Conservation (phyloP, 495 filamentous ascomycete genomes). For the Talaromyces ruber region DNA sequence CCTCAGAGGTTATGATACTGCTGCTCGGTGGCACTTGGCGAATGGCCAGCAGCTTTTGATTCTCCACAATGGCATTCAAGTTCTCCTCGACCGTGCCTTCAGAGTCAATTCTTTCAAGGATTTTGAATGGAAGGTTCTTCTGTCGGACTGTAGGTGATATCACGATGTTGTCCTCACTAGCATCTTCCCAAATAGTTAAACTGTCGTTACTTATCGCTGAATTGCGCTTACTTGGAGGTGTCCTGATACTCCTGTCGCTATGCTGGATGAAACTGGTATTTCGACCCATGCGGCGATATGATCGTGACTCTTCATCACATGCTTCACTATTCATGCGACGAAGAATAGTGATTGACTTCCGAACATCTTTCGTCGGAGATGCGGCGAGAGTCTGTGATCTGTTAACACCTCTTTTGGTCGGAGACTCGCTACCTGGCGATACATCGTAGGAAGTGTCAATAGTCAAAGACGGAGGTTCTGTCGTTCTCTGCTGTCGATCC, state of each 20-base stretch:
- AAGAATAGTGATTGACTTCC: constrained; percentile 9
- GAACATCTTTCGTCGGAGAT: constrained; percentile 4
- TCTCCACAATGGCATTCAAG: neutral
- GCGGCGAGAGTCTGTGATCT: neutral
- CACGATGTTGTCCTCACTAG: constrained; percentile 1
- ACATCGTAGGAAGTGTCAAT: neutral
- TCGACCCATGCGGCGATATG: constrained; percentile 6
- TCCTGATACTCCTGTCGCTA: neutral
- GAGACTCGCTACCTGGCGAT: neutral
- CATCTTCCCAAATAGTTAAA: constrained; percentile 35
- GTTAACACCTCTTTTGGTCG: neutral
- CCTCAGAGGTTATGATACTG: constrained; percentile 3
- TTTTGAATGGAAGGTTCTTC: constrained; percentile 4
- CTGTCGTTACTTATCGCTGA: constrained; percentile 11
- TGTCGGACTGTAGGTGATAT: neutral
- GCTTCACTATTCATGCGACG: constrained; percentile 17
- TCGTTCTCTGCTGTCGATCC: constrained; percentile 14
- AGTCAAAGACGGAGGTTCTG: constrained; percentile 9
- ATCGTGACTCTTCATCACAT: constrained; percentile 2
- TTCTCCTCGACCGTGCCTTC: constrained; percentile 1
- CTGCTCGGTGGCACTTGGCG: constrained; percentile 6
- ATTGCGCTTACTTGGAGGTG: neutral
- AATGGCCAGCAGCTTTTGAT: neutral
- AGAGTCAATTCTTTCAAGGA: constrained; percentile 6
- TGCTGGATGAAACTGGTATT: neutral